These are phyloP conservation scores for Fusarium sp. DNA, from an alignment of 2,329 filamentous ascomycete genomes.

Conservation along the genomic window DNA sequence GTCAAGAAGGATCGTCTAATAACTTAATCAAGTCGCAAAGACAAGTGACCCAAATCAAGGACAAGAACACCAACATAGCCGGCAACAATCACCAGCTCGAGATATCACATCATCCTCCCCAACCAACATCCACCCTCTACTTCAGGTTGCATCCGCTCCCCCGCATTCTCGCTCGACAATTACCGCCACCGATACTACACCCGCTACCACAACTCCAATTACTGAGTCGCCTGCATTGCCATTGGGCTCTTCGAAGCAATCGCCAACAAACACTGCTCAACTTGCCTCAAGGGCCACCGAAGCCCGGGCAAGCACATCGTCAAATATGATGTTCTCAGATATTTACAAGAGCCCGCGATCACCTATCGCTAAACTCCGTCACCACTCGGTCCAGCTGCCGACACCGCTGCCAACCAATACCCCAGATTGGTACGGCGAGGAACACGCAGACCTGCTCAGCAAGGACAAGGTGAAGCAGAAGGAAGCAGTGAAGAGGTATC, in stretches of 20 bases:
- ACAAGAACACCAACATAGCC: background rate
- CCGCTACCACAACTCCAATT: conserved; percentile 18
- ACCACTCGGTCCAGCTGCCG: conserved; percentile 45
- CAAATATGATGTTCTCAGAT: conserved; percentile 66
- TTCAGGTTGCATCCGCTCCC: conserved; percentile 30
- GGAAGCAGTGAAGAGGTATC: conserved; percentile 66
- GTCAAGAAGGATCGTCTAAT: conserved; percentile 2
- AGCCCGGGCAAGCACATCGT: conserved; percentile 26
- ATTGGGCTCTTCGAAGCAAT: conserved; percentile 10
- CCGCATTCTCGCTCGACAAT: conserved; percentile 37
- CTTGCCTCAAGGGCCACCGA: conserved; percentile 28
- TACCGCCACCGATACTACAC: conserved; percentile 27
- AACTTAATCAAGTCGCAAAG: conserved; percentile 15
- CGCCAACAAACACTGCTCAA: conserved; percentile 7
- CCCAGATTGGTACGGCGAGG: conserved; percentile 55
- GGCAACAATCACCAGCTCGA: conserved; percentile 18
- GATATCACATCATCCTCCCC: conserved; percentile 35
- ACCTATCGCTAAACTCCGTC: conserved; percentile 62
- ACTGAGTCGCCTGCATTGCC: conserved; percentile 14
- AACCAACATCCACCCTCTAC: conserved; percentile 34
- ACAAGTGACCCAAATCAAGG: conserved; percentile 14
- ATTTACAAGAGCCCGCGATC: conserved; percentile 66
- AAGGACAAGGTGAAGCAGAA: conserved; percentile 71
- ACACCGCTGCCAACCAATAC: conserved; percentile 41
- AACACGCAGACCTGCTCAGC: conserved; percentile 69